Conservation (phyloP, 1,284 basidiomycete species). For the Ganoderma boninense region DNA sequence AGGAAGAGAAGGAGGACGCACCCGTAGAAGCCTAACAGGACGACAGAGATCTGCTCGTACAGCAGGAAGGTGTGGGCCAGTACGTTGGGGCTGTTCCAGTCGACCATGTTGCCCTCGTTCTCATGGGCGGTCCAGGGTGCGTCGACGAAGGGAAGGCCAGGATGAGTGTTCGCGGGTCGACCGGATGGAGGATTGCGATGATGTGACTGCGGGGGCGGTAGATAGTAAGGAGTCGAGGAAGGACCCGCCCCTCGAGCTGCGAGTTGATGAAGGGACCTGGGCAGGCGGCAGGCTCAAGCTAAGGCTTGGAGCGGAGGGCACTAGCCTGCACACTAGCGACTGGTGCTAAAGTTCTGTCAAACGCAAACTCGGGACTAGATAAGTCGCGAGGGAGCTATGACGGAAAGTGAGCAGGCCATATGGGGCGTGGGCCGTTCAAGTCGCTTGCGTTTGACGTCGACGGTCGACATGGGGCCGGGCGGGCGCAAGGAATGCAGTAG, state of each 20-base stretch:
- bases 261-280: neutral
- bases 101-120: slow-evolving; percentile 5
- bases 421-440: neutral
- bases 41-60: slow-evolving; percentile 22
- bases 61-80: slow-evolving; percentile 21
- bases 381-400: neutral
- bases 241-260: neutral
- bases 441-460: neutral
- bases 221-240: neutral
- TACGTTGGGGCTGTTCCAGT: slow-evolving; percentile 24
- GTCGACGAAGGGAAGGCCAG: neutral
- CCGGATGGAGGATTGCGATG: neutral
- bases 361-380: neutral
- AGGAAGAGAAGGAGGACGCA: slow-evolving; percentile 5
- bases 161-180: neutral
- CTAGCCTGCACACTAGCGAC: neutral
- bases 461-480: neutral
- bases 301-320: neutral
- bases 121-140: neutral
- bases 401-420: neutral
- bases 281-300: neutral
- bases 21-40: slow-evolving; percentile 29
- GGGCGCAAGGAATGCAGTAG: neutral
- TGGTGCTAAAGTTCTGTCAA: neutral
- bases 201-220: neutral